Base-by-base conservation (phyloP, 352 stramenopile genomes). In the Blastocystis sp. region DNA sequence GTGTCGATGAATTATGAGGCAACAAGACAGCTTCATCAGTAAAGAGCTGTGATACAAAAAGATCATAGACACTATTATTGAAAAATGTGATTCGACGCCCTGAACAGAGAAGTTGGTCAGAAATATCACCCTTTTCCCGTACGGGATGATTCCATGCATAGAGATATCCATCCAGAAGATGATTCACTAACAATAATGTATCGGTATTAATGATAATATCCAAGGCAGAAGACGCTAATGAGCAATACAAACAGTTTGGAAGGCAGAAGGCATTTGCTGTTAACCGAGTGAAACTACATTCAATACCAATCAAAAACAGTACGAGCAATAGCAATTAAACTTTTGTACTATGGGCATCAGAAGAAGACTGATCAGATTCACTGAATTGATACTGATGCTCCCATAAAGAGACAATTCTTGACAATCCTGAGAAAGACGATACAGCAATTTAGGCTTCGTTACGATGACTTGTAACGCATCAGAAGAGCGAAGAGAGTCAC, bases 41-140 rank as follows among this genome's bases (percentile, higher is more conserved):
- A 16, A 53, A 85, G 16, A 85, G 50, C 30, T 85, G 73, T 13
- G 73, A 85, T n/a, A 85, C 56, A n/a, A 85, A 85, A 3, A 85
- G 73, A 45, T 85, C 73, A 30, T 34, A 41, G 37, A 50, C 53
- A 8, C 47, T 85, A 34, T 85, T 85, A 43, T 85, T 85, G 13
- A 85, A 18, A 55, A 85, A 85, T 37, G 54, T 64, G 26, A 85
- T 85, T n/a, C 73, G 73, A 65, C 30, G 43, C 39, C 26, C 68
- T 26, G 13, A 66, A n/a, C 73, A 85, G 39, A 64, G 39, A 26
- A 73, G 7, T n/a, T 59, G 50, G 20, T 59, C 39, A 20, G 73
- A n/a, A 9, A 18, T 0, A 4, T 24, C n/a, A 13, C 53, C 18
- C n/a, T 62, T n/a, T 41, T 9, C 26, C 26, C 3, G 24, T 7